These are phyloP conservation scores for Ophiosphaerella korrae DNA, from an alignment of 2,329 filamentous ascomycete genomes.

Conservation along the genomic window DNA sequence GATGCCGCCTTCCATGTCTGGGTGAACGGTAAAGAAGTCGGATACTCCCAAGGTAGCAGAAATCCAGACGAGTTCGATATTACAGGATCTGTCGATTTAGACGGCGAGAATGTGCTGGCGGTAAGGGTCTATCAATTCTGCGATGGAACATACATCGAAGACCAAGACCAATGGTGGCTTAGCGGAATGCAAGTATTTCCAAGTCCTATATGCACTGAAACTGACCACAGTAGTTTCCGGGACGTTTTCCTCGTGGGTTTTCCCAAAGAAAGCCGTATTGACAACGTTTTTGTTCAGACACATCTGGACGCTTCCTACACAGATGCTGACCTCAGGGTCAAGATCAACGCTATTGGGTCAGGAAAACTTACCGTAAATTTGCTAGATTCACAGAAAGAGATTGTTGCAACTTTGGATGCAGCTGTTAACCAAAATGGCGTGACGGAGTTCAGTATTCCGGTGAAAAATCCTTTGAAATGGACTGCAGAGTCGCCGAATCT, in stretches of 20 bases:
- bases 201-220: not conserved
- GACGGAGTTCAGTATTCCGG: constrained; percentile 46
- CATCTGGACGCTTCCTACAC: constrained; percentile 58
- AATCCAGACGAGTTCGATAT: constrained; percentile 75
- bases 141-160: constrained; percentile 72
- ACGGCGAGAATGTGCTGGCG: constrained; percentile 60
- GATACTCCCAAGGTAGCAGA: constrained; percentile 71
- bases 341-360: constrained; percentile 50
- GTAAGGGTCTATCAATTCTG: constrained; percentile 74
- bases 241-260: constrained; percentile 68
- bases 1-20: constrained; percentile 74
- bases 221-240: constrained; percentile 62
- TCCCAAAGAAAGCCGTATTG: constrained; percentile 56
- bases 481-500: constrained; percentile 69
- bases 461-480: constrained; percentile 67
- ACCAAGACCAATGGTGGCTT: constrained; percentile 72
- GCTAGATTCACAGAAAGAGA: constrained; percentile 48
- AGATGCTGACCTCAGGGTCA: constrained; percentile 58
- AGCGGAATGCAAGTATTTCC: constrained; percentile 52
- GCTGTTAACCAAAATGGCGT: constrained; percentile 17
- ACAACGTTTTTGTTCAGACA: constrained; percentile 64
- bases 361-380: constrained; percentile 53
- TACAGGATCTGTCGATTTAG: constrained; percentile 55
- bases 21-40: constrained; percentile 67
- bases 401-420: constrained; percentile 15